Conservation (phyloP, 106 monocot species). For the Dendrobium catenatum region DNA sequence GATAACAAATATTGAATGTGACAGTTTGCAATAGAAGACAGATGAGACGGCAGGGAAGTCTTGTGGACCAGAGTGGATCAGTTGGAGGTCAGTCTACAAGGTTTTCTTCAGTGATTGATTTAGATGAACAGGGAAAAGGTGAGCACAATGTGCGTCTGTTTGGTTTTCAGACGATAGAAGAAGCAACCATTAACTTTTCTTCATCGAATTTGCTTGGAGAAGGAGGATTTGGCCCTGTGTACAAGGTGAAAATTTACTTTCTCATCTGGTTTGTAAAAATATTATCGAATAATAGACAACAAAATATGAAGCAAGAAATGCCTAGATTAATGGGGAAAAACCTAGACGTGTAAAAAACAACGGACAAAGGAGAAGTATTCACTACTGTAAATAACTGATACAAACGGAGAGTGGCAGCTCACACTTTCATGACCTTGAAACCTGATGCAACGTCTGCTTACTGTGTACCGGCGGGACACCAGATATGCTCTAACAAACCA, state of each 20-base stretch:
- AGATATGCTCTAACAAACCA: no score
- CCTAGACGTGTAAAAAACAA: no score
- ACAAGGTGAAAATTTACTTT: conserved; percentile 29
- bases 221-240: conserved; percentile 61
- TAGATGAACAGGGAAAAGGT: conserved; percentile 4
- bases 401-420: no score
- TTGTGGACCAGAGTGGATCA: not conserved
- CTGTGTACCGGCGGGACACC: no score
- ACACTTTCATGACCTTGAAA: no score
- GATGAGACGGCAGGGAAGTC: not conserved
- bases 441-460: no score
- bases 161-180: conserved; percentile 21
- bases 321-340: no score
- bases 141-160: conserved; percentile 13
- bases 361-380: no score
- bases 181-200: conserved; percentile 30
- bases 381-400: no score
- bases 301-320: no score
- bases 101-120: not conserved
- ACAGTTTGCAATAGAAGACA: not conserved
- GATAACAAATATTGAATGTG: not conserved
- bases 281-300: no score
- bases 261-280: not conserved
- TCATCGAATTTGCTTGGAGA: conserved; percentile 30
- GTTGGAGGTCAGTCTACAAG: not conserved